These are phyloP conservation scores for Cadophora malorum DNA, from an alignment of 2,329 filamentous ascomycete species.

Conservation along the genomic window DNA sequence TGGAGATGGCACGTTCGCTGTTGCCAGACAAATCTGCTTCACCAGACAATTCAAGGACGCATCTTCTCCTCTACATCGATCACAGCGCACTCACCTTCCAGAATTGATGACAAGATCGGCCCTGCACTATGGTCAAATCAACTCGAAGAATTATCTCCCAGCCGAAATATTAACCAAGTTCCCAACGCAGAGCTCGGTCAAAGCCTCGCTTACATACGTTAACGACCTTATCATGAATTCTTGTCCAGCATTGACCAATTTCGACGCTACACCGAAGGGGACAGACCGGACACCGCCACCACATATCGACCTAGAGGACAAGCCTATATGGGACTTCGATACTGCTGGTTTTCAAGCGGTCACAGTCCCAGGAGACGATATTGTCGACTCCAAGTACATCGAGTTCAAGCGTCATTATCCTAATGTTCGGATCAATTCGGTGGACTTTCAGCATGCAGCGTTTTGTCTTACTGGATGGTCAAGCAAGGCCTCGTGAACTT, in stretches of 20 bases:
- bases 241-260: conserved; percentile 12
- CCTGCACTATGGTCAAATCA: not conserved
- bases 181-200: not conserved
- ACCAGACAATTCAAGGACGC: conserved; percentile 22
- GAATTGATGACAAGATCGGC: not conserved
- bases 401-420: conserved; percentile 5
- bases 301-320: not conserved
- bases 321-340: conserved; percentile 15
- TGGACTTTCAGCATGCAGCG: conserved; percentile 23
- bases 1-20: conserved; percentile 28
- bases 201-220: conserved; percentile 12
- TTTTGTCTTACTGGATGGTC: conserved; percentile 26
- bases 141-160: not conserved
- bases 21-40: conserved; percentile 26
- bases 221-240: not conserved
- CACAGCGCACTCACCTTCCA: conserved; percentile 3
- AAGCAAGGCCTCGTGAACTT: conserved; percentile 22
- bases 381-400: not conserved
- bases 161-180: not conserved
- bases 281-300: not conserved
- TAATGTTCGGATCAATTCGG: not conserved
- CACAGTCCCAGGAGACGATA: not conserved
- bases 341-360: conserved; percentile 13
- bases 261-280: not conserved
- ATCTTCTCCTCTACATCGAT: conserved; percentile 9